phyloP scores from a whole-genome alignment of 306 rosid species.

The Inga leiocalycina region DNA sequence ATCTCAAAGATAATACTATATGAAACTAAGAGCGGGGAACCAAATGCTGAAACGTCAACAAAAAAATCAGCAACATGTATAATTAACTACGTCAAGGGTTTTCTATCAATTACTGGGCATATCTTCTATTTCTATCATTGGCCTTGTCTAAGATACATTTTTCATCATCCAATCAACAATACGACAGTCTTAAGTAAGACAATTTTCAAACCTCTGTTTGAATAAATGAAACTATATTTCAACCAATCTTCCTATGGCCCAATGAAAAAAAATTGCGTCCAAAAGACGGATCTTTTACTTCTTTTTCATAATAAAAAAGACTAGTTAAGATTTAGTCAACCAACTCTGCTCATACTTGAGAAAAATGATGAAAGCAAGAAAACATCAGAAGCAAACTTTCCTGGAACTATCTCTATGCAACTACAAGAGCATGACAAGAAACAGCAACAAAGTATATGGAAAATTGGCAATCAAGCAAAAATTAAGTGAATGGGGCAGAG shows the following conservation, averaged over 20 bases:
- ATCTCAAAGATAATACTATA: background rate
- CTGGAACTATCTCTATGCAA: background rate
- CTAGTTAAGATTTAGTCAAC: background rate
- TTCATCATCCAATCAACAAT: constrained; percentile 1
- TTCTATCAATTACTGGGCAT: background rate
- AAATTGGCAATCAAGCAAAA: background rate
- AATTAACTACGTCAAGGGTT: background rate
- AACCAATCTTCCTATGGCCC: background rate
- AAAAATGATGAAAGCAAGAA: background rate
- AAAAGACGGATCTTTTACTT: background rate
- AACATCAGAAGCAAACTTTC: background rate
- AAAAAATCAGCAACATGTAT: background rate
- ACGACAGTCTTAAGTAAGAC: background rate
- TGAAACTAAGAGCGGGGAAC: background rate
- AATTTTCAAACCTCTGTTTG: background rate
- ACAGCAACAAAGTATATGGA: background rate
- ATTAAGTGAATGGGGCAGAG: background rate
- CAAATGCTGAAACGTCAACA: background rate
- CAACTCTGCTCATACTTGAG: background rate
- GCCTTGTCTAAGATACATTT: background rate
- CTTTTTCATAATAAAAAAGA: background rate
- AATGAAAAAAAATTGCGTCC: background rate
- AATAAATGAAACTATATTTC: background rate
- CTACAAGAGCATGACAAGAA: background rate
- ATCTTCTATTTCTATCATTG: background rate